Percentiles rank a stretch among this genome's conserved stretches.
Evolutionary conservation across 169 alveolate genomes (phyloP).

Genomic region (Plasmodium cynomolgi): DNA sequence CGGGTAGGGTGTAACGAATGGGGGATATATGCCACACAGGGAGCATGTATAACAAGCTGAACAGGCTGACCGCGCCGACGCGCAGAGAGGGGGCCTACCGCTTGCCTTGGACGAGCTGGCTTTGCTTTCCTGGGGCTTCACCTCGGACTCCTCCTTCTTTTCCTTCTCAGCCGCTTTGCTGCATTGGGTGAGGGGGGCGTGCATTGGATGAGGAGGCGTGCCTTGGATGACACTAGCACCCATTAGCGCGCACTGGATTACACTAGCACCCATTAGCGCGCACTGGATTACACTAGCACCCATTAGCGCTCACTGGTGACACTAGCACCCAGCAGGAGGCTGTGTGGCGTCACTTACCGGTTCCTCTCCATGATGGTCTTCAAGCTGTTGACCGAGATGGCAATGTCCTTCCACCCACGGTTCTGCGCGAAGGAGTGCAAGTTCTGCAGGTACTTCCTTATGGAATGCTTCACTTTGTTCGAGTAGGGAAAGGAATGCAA

Average conservation of each 20-base stretch:
- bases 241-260: background rate
- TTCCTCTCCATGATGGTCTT: constrained; percentile 48
- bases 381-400: constrained; percentile 42
- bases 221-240: too few relatives aligned
- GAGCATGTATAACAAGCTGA: background rate
- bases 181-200: background rate
- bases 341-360: background rate
- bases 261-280: background rate
- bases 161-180: constrained; percentile 20
- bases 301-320: too few relatives aligned
- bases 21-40: background rate
- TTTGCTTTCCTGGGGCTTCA: constrained; percentile 8
- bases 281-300: background rate
- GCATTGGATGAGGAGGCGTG: background rate
- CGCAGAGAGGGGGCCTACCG: background rate
- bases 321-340: background rate
- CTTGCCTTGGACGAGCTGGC: constrained; percentile 9
- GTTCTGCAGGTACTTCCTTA: constrained; percentile 25
- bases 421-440: constrained; percentile 28
- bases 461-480: constrained; percentile 22
- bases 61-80: background rate
- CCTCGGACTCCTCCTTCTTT: constrained; percentile 7
- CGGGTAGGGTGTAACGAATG: background rate
- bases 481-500: constrained; percentile 47
- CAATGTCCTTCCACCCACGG: constrained; percentile 64